Percentiles rank a stretch among this genome's conserved stretches.
Evolutionary conservation across 164 flowering plant species (phyloP).

Genomic region (Vitis cinerea): DNA sequence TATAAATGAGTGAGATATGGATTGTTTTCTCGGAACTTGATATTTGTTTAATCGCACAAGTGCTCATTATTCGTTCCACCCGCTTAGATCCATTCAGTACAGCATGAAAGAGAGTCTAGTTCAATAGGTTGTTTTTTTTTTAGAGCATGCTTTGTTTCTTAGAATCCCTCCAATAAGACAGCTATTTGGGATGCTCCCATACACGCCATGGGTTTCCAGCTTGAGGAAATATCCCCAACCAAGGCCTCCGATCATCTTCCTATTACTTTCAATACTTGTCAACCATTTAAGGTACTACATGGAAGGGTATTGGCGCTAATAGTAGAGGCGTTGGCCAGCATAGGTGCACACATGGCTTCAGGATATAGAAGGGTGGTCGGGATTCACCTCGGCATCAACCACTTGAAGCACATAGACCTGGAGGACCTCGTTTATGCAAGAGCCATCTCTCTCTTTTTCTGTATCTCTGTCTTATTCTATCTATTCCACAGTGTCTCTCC

Average conservation of each 20-base stretch:
- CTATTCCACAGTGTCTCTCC: too few relatives aligned
- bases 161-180: too few relatives aligned
- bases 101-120: too few relatives aligned
- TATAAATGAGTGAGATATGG: too few relatives aligned
- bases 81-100: too few relatives aligned
- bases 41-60: too few relatives aligned
- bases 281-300: conserved; percentile 86
- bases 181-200: conserved; percentile 45
- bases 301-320: conserved; percentile 91
- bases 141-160: too few relatives aligned
- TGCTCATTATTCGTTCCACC: too few relatives aligned
- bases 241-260: conserved; percentile 55
- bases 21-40: too few relatives aligned
- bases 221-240: conserved; percentile 46
- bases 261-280: conserved; percentile 56
- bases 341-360: conserved; percentile 84
- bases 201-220: conserved; percentile 53
- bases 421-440: conserved; percentile 71
- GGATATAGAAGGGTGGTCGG: conserved; percentile 82
- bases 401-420: conserved; percentile 55
- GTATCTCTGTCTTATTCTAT: too few relatives aligned
- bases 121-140: too few relatives aligned
- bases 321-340: conserved; percentile 79
- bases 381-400: conserved; percentile 80
- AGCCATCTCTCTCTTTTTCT: conserved; percentile 43